Evolutionary conservation across 2,329 filamentous ascomycete species (phyloP).

Genomic region (Bipolaris oryzae): DNA sequence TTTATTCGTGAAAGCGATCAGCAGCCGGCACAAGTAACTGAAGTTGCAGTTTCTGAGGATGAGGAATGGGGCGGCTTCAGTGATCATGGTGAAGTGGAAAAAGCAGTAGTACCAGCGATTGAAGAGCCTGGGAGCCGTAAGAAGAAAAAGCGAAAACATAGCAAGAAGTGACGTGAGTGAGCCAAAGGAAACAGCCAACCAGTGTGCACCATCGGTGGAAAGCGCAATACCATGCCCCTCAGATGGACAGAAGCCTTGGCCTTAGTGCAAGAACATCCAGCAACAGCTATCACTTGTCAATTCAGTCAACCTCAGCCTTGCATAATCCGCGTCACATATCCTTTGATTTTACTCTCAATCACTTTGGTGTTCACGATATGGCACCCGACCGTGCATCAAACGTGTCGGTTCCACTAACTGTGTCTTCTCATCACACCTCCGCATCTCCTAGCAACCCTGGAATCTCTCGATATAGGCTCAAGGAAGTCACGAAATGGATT

Average conservation of each 20-base stretch:
- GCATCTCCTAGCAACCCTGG: constrained; percentile 17
- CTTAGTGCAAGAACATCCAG: background rate
- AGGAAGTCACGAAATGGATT: constrained; percentile 51
- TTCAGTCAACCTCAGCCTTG: background rate
- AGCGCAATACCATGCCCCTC: background rate
- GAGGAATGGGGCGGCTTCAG: constrained; percentile 55
- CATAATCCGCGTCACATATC: background rate
- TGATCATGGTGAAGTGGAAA: constrained; percentile 34
- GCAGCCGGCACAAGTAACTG: constrained; percentile 1
- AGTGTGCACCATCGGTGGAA: background rate
- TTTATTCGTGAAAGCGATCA: constrained; percentile 67
- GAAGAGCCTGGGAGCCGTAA: constrained; percentile 15
- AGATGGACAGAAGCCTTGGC: background rate
- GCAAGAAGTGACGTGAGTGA: background rate
- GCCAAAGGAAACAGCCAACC: background rate
- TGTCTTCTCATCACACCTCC: constrained; percentile 3
- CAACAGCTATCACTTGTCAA: background rate
- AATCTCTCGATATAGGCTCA: constrained; percentile 42
- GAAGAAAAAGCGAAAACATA: constrained; percentile 32
- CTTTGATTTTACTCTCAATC: background rate
- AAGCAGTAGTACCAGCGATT: background rate
- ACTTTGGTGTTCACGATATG: background rate
- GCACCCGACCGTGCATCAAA: background rate
- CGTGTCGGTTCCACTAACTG: constrained; percentile 1
- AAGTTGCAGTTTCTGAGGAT: constrained; percentile 23